A percentile compares a stretch with the other conserved stretches of the same genome.
phyloP scores from a whole-genome alignment of 1,284 basidiomycete genomes.

The Puccinia sorghi region DNA sequence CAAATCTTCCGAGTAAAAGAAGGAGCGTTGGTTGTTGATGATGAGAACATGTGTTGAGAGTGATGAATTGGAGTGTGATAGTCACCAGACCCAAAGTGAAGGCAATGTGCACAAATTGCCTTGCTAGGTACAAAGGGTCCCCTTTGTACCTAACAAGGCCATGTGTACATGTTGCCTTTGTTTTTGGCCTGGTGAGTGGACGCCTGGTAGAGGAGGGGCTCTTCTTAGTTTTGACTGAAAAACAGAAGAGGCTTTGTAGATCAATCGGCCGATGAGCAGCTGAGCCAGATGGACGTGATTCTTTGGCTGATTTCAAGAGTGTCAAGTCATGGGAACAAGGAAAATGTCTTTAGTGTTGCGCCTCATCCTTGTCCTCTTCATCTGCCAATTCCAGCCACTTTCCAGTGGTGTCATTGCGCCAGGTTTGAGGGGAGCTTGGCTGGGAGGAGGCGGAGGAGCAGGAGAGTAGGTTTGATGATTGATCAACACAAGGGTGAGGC shows the following conservation, averaged over 20 bases:
- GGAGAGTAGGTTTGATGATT: background rate
- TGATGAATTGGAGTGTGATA: background rate
- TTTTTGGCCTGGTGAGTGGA: too few relatives aligned
- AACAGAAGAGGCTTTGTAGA: slow-evolving; percentile 13
- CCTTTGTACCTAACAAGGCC: too few relatives aligned
- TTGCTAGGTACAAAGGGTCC: too few relatives aligned
- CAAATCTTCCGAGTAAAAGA: slow-evolving; percentile 3
- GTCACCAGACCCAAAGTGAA: too few relatives aligned
- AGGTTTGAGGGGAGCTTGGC: slow-evolving; percentile 1
- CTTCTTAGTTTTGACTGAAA: background rate
- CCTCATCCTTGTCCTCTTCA: background rate
- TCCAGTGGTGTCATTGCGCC: background rate
- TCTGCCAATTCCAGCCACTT: slow-evolving; percentile 33
- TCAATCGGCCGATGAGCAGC: background rate
- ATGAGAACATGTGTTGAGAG: background rate
- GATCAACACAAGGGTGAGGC: background rate
- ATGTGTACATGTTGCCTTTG: too few relatives aligned
- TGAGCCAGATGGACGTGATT: background rate
- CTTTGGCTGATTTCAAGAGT: background rate
- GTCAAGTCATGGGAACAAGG: background rate
- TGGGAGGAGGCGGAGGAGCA: background rate
- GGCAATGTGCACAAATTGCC: too few relatives aligned
- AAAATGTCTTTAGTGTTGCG: background rate
- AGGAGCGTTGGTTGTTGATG: slow-evolving; percentile 4
- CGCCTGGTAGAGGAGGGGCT: background rate